These are phyloP conservation scores for Talaromyces islandicus DNA, from an alignment of 2,329 filamentous ascomycete species.

Conservation along the genomic window DNA sequence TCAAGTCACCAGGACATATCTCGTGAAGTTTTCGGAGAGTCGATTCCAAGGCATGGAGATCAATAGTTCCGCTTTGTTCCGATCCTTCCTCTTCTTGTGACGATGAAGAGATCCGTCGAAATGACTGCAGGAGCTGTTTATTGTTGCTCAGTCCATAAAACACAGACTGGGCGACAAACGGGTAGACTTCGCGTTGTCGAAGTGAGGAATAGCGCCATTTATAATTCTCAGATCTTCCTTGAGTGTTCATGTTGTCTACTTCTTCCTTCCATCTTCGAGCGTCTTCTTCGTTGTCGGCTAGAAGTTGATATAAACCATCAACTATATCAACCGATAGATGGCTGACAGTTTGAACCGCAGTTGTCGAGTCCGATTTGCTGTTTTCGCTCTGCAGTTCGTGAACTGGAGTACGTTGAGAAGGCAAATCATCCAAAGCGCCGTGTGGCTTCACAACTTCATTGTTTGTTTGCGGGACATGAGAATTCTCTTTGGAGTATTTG, in stretches of 20 bases:
- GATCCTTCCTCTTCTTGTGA: conserved; percentile 4
- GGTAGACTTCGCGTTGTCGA: conserved; percentile 30
- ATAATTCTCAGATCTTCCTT: conserved; percentile 30
- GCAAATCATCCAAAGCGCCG: conserved; percentile 9
- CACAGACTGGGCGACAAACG: conserved; percentile 40
- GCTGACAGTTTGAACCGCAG: conserved; percentile 26
- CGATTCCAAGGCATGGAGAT: conserved; percentile 25
- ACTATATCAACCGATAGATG: conserved; percentile 34
- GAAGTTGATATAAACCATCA: conserved; percentile 28
- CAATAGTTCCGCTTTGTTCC: conserved; percentile 14
- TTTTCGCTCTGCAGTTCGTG: conserved; percentile 3
- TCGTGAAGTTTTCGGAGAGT: conserved; percentile 30
- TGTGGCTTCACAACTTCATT: conserved; percentile 8
- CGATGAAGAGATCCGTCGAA: conserved; percentile 20
- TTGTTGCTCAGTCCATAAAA: conserved; percentile 38
- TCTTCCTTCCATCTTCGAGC: conserved; percentile 33
- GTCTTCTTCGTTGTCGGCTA: conserved; percentile 31
- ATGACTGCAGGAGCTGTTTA: conserved; percentile 35
- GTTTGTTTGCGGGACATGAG: conserved; percentile 11
- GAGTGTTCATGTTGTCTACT: conserved; percentile 28
- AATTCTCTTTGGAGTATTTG: conserved; percentile 25
- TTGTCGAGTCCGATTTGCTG: conserved; percentile 9
- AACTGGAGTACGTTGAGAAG: conserved; percentile 11
- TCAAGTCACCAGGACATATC: conserved; percentile 35
- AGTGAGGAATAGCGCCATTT: conserved; percentile 33